Evolutionary conservation across 345 rosid genomes (phyloP).

Genomic region (Eucalyptus fibrosa): DNA sequence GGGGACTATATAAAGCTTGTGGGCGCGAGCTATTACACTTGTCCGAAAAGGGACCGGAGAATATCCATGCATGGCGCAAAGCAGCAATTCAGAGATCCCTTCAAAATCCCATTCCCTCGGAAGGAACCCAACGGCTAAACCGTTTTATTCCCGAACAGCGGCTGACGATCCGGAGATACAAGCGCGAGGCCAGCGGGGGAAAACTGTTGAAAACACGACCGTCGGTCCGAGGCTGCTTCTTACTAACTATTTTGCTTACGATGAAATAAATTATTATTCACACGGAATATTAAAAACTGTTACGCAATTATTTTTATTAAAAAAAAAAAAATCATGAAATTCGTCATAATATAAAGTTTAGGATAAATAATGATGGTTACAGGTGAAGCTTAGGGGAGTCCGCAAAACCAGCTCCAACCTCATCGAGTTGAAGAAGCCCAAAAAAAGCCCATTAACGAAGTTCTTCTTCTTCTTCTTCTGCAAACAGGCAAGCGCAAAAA

Average conservation of each 20-base stretch:
- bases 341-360: not conserved
- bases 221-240: not conserved
- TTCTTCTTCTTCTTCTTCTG: no score
- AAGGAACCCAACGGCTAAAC: not conserved
- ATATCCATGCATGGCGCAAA: not conserved
- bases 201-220: no score
- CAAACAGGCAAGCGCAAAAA: not conserved
- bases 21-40: not conserved
- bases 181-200: not conserved
- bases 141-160: not conserved
- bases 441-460: not conserved
- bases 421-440: not conserved
- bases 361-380: not conserved
- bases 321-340: not conserved
- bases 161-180: not conserved
- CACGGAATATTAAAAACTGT: fast-evolving
- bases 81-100: not conserved
- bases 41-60: not conserved
- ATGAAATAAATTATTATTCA: no score
- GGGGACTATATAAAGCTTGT: not conserved
- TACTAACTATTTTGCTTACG: fast-evolving
- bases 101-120: not conserved
- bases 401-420: not conserved
- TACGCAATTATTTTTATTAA: fast-evolving
- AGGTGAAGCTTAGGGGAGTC: no score